phyloP scores from a whole-genome alignment of 2,329 filamentous ascomycete species.

The Stachybotrys chartarum region DNA sequence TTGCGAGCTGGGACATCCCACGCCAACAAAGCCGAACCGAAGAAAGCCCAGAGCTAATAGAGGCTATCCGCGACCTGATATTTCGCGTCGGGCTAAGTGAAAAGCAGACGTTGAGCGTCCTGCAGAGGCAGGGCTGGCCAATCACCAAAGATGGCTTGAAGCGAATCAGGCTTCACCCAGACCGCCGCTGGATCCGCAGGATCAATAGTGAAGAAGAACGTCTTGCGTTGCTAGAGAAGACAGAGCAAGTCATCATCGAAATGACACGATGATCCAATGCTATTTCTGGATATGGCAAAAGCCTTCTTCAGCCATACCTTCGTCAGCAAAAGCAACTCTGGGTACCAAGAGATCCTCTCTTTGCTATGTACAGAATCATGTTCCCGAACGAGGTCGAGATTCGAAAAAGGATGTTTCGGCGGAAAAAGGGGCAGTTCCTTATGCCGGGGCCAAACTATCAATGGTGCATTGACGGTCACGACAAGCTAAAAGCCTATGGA shows the following conservation, averaged over 20 bases:
- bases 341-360: constrained; percentile 5
- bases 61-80: constrained; percentile 4
- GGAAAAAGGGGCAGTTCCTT: constrained; percentile 4
- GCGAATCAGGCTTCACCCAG: constrained; percentile 2
- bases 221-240: constrained; percentile 4
- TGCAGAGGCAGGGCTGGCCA: constrained; percentile 1
- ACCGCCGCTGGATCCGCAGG: constrained; percentile 1
- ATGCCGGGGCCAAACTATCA: constrained; percentile 5
- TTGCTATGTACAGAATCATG: constrained; percentile 2
- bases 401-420: constrained; percentile 1
- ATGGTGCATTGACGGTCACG: constrained; percentile 5
- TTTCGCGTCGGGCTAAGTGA: constrained; percentile 1
- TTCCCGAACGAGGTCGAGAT: constrained; percentile 4
- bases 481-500: constrained; percentile 6
- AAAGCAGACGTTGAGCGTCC: constrained; percentile 3
- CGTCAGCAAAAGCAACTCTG: constrained; percentile 3
- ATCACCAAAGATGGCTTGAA: constrained; percentile 3
- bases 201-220: background rate
- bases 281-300: constrained; percentile 3
- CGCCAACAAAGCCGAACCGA: constrained; percentile 3
- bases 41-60: constrained; percentile 5
- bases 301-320: constrained; percentile 3
- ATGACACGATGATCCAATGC: constrained; percentile 3
- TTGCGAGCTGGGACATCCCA: constrained; percentile 2
- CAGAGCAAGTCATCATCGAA: constrained; percentile 6